These are phyloP conservation scores for Lepidium africanum DNA, from an alignment of 345 rosid species.

Conservation along the genomic window DNA sequence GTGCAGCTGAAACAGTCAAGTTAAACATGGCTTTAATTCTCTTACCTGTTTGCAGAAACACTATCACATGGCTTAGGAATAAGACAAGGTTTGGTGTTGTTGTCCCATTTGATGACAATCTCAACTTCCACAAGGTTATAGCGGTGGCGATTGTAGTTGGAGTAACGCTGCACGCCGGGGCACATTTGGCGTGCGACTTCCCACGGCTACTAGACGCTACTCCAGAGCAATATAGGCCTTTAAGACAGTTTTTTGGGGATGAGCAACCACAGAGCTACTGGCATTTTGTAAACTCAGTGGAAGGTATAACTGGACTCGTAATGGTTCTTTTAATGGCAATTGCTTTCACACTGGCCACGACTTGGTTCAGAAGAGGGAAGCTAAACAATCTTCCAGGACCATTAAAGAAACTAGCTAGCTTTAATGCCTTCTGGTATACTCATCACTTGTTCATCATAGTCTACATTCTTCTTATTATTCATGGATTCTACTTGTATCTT, in stretches of 20 bases:
- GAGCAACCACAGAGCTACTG: constrained; percentile 56
- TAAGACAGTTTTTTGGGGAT: constrained; percentile 49
- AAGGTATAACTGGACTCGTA: constrained; percentile 58
- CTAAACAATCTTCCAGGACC: constrained; percentile 45
- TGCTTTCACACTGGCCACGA: constrained; percentile 66
- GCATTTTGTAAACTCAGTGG: constrained; percentile 54
- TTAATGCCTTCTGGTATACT: constrained; percentile 86
- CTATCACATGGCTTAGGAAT: constrained; percentile 78
- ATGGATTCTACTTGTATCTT: constrained; percentile 57
- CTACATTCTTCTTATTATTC: constrained; percentile 57
- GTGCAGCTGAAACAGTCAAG: constrained; percentile 68
- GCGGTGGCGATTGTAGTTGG: constrained; percentile 56
- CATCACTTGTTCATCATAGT: constrained; percentile 74
- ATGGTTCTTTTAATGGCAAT: constrained; percentile 69
- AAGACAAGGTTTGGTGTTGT: constrained; percentile 52
- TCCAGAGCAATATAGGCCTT: constrained; percentile 42
- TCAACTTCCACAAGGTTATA: constrained; percentile 84
- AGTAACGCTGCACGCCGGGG: constrained; percentile 49
- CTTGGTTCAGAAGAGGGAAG: constrained; percentile 63
- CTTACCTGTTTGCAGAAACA: constrained; percentile 69
- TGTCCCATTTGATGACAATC: constrained; percentile 81
- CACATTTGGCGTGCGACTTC: constrained; percentile 64
- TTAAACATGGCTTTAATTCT: constrained; percentile 76
- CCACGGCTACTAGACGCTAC: constrained; percentile 54
- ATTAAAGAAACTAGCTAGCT: constrained; percentile 66